phyloP scores from a whole-genome alignment of 2,329 filamentous ascomycete genomes.

The Fusarium ramigenum region DNA sequence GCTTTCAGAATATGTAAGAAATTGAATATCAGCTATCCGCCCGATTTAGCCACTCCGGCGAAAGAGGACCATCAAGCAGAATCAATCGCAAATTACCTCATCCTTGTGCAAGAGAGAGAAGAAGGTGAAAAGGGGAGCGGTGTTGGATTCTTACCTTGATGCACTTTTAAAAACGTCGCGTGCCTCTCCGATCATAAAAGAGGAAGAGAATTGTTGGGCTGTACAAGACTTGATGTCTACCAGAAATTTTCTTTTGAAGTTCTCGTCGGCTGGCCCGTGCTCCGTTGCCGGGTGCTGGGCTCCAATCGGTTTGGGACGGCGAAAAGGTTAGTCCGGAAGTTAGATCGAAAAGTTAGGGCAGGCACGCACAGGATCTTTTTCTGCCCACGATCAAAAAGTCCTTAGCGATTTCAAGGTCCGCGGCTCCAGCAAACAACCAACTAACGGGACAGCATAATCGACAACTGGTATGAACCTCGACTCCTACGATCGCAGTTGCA shows the following conservation, averaged over 20 bases:
- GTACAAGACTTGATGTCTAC: neutral
- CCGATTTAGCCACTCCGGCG: slow-evolving; percentile 89
- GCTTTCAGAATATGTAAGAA: slow-evolving; percentile 99
- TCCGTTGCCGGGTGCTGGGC: neutral
- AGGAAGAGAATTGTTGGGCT: slow-evolving; percentile 7
- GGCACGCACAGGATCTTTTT: slow-evolving; percentile 50
- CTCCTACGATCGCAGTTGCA: slow-evolving; percentile 41
- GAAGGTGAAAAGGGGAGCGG: slow-evolving; percentile 3
- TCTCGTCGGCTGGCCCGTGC: slow-evolving; percentile 37
- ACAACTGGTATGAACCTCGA: slow-evolving; percentile 52
- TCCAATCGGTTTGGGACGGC: slow-evolving; percentile 29
- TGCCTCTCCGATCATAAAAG: slow-evolving; percentile 33
- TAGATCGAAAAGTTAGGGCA: slow-evolving; percentile 48
- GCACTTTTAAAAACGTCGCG: neutral
- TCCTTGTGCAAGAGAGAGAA: slow-evolving; percentile 62
- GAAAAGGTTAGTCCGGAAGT: slow-evolving; percentile 44
- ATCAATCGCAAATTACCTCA: slow-evolving; percentile 99
- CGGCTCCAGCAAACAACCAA: slow-evolving; percentile 50
- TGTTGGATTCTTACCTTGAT: slow-evolving; percentile 44
- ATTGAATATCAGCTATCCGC: slow-evolving; percentile 83
- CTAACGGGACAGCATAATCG: slow-evolving; percentile 52
- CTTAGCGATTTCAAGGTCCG: slow-evolving; percentile 51
- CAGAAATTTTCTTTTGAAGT: slow-evolving; percentile 44
- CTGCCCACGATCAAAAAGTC: slow-evolving; percentile 54
- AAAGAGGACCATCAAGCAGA: slow-evolving; percentile 80